Evolutionary conservation across 1,284 basidiomycete genomes (phyloP).

Genomic region (Apiotrichum gracile): DNA sequence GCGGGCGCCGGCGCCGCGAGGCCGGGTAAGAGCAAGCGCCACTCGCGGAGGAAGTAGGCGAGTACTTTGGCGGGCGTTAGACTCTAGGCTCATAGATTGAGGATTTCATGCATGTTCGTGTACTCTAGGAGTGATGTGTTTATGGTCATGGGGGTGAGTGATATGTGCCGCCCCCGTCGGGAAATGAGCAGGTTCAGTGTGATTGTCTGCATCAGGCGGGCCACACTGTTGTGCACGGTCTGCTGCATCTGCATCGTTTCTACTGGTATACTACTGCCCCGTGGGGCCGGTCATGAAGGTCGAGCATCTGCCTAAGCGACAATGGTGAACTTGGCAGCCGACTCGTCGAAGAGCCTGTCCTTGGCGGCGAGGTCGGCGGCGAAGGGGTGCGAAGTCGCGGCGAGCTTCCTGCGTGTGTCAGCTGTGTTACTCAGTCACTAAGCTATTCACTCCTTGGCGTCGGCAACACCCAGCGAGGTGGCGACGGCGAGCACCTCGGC

Average conservation of each 20-base stretch:
- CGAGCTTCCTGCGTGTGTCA: conserved; percentile 30
- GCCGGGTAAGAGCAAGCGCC: conserved; percentile 30
- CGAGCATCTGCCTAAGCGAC: conserved; percentile 20
- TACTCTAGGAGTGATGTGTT: conserved; percentile 1
- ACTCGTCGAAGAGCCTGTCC: conserved; percentile 54
- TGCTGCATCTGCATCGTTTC: background rate
- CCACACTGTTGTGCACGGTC: too few species aligned
- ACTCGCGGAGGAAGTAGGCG: conserved; percentile 13
- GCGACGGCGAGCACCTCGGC: conserved; percentile 69
- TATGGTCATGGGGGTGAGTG: too few species aligned
- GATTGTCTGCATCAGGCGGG: too few species aligned
- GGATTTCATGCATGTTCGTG: conserved; percentile 2
- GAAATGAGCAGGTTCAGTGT: too few species aligned
- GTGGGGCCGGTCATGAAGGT: background rate
- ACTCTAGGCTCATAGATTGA: background rate
- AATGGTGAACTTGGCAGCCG: conserved; percentile 57
- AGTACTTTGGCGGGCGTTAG: background rate
- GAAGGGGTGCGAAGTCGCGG: conserved; percentile 36
- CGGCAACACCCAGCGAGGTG: conserved; percentile 55
- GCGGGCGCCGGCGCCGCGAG: conserved; percentile 12
- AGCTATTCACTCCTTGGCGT: conserved; percentile 60
- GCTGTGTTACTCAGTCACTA: background rate
- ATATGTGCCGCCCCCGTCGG: too few species aligned
- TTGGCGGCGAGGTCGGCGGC: conserved; percentile 39
- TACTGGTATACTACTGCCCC: background rate